A percentile compares a stretch with the other conserved stretches of the same genome.
Evolutionary conservation across 208 protist species (phyloP).

Genomic region (Jaenimonas drosophilae): DNA sequence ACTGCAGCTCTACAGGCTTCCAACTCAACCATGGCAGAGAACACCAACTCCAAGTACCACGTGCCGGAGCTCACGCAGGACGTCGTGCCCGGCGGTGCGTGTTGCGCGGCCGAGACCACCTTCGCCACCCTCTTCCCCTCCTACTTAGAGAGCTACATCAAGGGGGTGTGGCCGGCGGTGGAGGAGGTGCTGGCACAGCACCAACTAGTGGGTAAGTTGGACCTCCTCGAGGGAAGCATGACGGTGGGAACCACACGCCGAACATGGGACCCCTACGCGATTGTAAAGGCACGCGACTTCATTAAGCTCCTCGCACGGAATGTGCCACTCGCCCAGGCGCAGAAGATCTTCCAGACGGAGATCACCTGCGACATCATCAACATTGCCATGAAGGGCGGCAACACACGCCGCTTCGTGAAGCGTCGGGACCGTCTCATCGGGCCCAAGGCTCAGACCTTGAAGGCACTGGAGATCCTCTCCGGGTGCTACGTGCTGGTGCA

Average conservation of each 20-base stretch:
- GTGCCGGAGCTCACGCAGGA: conserved; percentile 77
- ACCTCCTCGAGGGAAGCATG: conserved; percentile 96
- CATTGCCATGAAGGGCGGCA: conserved; percentile 93
- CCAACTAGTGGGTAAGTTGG: conserved; percentile 91
- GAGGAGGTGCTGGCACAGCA: conserved; percentile 89
- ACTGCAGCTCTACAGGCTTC: too few relatives aligned
- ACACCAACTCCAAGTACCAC: conserved; percentile 55
- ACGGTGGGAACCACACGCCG: conserved; percentile 96
- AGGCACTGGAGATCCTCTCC: conserved; percentile 98
- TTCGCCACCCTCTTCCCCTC: conserved; percentile 98
- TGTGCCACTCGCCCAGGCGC: conserved; percentile 94
- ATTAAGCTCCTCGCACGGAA: conserved; percentile 96
- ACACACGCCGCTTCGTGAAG: conserved; percentile 98
- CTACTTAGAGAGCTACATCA: conserved; percentile 97
- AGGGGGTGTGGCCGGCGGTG: conserved; percentile 91
- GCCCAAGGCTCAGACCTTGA: conserved; percentile 96
- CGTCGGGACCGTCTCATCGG: conserved; percentile 98
- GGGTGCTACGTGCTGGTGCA: conserved; percentile 99
- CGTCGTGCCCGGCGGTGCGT: conserved; percentile 80
- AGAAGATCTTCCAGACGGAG: conserved; percentile 96
- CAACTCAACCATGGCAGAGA: neutral
- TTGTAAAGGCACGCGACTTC: conserved; percentile 98
- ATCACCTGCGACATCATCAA: conserved; percentile 98
- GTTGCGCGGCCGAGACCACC: conserved; percentile 91
- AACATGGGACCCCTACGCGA: conserved; percentile 98